Percentiles rank a stretch among this genome's conserved stretches.
Evolutionary conservation across 106 monocot genomes (phyloP).

Genomic region (Allium fistulosum): DNA sequence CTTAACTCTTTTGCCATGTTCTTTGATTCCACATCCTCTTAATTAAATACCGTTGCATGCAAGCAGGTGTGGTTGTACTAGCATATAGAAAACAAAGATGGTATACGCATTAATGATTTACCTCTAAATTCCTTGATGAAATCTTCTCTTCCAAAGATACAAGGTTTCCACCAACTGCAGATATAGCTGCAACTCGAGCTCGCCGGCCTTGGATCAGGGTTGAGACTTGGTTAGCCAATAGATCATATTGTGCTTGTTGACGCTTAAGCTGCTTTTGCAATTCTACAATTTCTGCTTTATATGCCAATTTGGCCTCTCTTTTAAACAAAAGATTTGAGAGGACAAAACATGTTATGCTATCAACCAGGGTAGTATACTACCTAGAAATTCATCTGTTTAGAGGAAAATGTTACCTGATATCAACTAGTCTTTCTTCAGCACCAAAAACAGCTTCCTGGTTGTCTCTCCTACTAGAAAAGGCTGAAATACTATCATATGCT

Average conservation of each 20-base stretch:
- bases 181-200: conserved; percentile 57
- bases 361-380: no score
- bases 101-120: conserved; percentile 6
- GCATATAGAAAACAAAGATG: no score
- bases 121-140: conserved; percentile 77
- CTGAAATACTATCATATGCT: conserved; percentile 96
- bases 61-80: no score
- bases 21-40: no score
- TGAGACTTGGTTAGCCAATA: conserved; percentile 79
- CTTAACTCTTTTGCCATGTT: no score
- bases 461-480: conserved; percentile 77
- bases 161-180: conserved; percentile 68
- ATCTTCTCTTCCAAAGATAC: conserved; percentile 71
- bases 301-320: conserved; percentile 82
- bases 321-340: background rate
- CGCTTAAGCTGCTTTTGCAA: conserved; percentile 79
- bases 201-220: conserved; percentile 83
- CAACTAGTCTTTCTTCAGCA: conserved; percentile 79
- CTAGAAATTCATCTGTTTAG: background rate
- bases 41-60: no score
- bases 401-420: conserved; percentile 52
- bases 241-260: conserved; percentile 75
- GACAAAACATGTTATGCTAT: background rate
- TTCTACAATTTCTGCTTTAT: conserved; percentile 75
- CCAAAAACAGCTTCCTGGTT: conserved; percentile 89